These are phyloP conservation scores for Priceomyces medius DNA, from an alignment of 805 yeast genomes.

Conservation along the genomic window DNA sequence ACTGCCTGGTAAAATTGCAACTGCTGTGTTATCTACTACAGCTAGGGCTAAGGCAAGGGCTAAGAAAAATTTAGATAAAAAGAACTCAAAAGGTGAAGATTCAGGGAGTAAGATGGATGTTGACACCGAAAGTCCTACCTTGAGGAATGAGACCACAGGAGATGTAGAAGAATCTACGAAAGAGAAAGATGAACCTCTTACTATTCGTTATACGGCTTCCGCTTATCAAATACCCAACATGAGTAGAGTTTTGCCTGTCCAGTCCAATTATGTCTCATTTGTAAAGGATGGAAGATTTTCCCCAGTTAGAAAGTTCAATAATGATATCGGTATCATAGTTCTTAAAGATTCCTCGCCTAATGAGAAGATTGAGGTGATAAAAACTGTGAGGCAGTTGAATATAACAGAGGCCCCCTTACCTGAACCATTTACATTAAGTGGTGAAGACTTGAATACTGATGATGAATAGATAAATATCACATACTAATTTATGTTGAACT, in stretches of 20 bases:
- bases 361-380: constrained; percentile 64
- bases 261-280: constrained; percentile 79
- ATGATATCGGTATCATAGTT: constrained; percentile 67
- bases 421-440: constrained; percentile 64
- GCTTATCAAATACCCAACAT: constrained; percentile 74
- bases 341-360: constrained; percentile 62
- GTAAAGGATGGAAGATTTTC: constrained; percentile 69
- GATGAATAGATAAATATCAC: constrained; percentile 11
- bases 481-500: constrained; percentile 4
- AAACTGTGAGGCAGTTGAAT: constrained; percentile 78
- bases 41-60: constrained; percentile 93
- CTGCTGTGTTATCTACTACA: constrained; percentile 93
- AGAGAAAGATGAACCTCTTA: constrained; percentile 29
- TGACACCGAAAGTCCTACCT: constrained; percentile 24
- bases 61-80: constrained; percentile 55
- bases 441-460: constrained; percentile 49
- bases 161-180: constrained; percentile 24
- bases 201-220: constrained; percentile 55
- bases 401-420: constrained; percentile 74
- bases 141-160: constrained; percentile 13
- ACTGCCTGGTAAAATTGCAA: constrained; percentile 83
- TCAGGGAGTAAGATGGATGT: constrained; percentile 41
- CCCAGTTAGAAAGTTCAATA: constrained; percentile 80
- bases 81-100: constrained; percentile 52
- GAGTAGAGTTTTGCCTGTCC: constrained; percentile 87